Evolutionary conservation across 106 monocot species (phyloP).

Genomic region (Posidonia australis): DNA sequence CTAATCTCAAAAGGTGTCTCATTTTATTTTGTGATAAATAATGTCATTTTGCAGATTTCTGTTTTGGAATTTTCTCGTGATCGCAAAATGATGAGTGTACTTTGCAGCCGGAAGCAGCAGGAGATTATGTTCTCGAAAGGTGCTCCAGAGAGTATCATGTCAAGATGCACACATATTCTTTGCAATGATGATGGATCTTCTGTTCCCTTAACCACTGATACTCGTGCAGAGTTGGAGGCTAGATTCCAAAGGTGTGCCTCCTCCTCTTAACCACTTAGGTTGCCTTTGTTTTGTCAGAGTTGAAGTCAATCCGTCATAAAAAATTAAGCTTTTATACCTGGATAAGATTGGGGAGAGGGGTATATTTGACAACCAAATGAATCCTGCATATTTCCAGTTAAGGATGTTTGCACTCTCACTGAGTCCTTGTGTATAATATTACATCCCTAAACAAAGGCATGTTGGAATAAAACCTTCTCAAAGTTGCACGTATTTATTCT

Average conservation of each 20-base stretch:
- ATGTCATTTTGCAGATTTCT: conserved; percentile 37
- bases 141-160: conserved; percentile 90
- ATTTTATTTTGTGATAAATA: too few relatives aligned
- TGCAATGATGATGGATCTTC: conserved; percentile 99
- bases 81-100: conserved; percentile 99
- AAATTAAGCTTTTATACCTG: too few relatives aligned
- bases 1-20: too few relatives aligned
- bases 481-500: too few relatives aligned
- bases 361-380: too few relatives aligned
- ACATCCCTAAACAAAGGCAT: too few relatives aligned
- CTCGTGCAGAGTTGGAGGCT: conserved; percentile 73
- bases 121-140: conserved; percentile 99
- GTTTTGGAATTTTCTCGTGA: conserved; percentile 91
- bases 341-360: too few relatives aligned
- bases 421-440: too few relatives aligned
- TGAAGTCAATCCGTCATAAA: too few relatives aligned
- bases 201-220: conserved; percentile 79
- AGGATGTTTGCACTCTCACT: too few relatives aligned
- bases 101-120: conserved; percentile 92
- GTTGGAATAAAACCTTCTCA: too few relatives aligned
- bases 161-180: conserved; percentile 89
- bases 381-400: too few relatives aligned
- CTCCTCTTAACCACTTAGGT: not conserved
- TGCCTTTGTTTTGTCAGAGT: not conserved
- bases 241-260: conserved; percentile 63